These are phyloP conservation scores for Globisporangium irregulare DNA, from an alignment of 352 stramenopile species.

Conservation along the genomic window DNA sequence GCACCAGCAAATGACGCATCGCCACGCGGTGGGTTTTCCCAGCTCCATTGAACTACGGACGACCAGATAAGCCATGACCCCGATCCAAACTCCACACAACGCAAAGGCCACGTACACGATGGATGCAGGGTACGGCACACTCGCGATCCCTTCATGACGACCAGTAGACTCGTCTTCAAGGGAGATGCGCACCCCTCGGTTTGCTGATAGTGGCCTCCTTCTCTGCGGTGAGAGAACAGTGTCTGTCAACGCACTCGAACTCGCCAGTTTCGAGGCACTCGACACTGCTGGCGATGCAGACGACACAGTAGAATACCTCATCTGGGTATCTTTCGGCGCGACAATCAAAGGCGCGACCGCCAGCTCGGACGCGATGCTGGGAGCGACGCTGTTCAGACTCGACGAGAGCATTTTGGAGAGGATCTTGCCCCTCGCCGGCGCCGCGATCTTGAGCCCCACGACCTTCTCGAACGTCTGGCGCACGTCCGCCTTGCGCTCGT, in stretches of 20 bases:
- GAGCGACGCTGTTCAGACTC: constrained; percentile 54
- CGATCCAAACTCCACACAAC: constrained; percentile 40
- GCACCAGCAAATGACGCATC: constrained; percentile 47
- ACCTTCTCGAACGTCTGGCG: constrained; percentile 68
- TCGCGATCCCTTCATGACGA: constrained; percentile 13
- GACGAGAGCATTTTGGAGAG: constrained; percentile 53
- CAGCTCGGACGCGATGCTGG: constrained; percentile 46
- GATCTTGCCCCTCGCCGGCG: constrained; percentile 62
- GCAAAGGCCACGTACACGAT: constrained; percentile 56
- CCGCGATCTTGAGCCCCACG: constrained; percentile 66
- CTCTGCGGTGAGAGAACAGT: background rate
- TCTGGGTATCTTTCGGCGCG: background rate
- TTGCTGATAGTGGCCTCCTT: constrained; percentile 12
- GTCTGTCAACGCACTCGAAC: background rate
- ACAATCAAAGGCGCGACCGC: constrained; percentile 17
- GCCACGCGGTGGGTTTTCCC: constrained; percentile 44
- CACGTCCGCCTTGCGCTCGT: constrained; percentile 27
- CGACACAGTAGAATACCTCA: background rate
- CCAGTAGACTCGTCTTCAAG: background rate
- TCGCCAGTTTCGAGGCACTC: constrained; percentile 12
- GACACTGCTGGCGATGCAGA: background rate
- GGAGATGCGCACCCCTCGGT: background rate
- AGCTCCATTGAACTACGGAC: constrained; percentile 44
- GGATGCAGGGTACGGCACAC: constrained; percentile 65
- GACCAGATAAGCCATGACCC: constrained; percentile 38